Base-by-base conservation (phyloP, 2,329 filamentous ascomycete genomes). In the Achaetomium macrosporum region DNA sequence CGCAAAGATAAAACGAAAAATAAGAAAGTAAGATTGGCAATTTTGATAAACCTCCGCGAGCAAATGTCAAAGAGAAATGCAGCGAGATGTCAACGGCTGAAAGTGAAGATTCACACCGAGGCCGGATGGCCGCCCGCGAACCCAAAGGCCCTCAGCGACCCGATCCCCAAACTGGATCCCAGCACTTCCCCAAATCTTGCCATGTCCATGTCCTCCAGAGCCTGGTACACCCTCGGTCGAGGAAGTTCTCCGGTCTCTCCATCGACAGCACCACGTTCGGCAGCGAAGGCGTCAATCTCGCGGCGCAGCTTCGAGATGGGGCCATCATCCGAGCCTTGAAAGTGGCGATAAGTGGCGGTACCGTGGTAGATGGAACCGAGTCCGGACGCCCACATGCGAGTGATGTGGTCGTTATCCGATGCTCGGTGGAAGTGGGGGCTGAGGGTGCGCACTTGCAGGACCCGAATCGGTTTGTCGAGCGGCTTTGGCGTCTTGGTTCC, bases 341-440 rank as follows among this genome's bases (percentile, higher is more conserved):
- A 25, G 15, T 37, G 16, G 19, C 2, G 20, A 49, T 41, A 47
- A 11, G 29, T 6, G 15, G 42, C 35, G 29, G 55, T 37, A 25
- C 53, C 60, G 51, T 68, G 65, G 55, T 65, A 66, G 12, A 69
- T 58, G 25, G 58, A 59, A 4, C 63, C 64, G 7, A 69, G 63
- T 1, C 61, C 66, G 35, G 61, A 59, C 8, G 56, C 54, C 60
- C 63, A 65, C 66, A 69, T 68, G 30, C 54, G 41, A 13, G 48
- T 50, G 37, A 68, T 61, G 42, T 69, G 66, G 1, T 52, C 55
- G 6, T 65, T 59, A 20, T 61, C 64, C 7, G 64, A 65, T 25
- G 54, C 52, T n/a, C 65, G 60, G 57, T 69, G 66, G 42, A 65
- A 59, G 50, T 69, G 66, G 0, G 66, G 64, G 42, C 65, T 69